Evolutionary conservation across 306 rosid genomes (phyloP).

Genomic region (Pyrus betulifolia): DNA sequence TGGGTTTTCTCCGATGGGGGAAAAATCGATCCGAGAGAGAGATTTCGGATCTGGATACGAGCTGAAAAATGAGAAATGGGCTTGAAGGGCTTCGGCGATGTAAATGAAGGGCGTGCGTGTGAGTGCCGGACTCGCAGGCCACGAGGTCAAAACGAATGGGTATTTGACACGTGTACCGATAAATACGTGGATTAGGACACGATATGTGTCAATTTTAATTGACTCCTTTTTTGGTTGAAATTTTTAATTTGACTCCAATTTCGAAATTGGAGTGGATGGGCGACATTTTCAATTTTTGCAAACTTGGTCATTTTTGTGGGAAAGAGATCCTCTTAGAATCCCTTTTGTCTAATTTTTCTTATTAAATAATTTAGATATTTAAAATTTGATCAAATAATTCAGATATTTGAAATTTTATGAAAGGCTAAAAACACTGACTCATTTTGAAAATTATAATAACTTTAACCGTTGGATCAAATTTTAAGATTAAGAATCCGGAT

Average conservation of each 20-base stretch:
- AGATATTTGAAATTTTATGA: too few relatives aligned
- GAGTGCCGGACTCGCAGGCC: not conserved
- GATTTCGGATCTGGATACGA: conserved; percentile 1
- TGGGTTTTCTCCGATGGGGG: not conserved
- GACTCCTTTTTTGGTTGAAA: not conserved
- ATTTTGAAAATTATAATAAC: too few relatives aligned
- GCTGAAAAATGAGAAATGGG: not conserved
- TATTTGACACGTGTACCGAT: not conserved
- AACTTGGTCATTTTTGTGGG: not conserved
- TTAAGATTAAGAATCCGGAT: fast-evolving
- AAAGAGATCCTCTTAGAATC: fast-evolving
- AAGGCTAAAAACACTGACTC: fast-evolving
- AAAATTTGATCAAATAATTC: too few relatives aligned
- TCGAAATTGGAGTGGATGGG: not conserved
- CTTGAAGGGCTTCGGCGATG: not conserved
- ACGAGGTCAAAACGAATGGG: conserved; percentile 7
- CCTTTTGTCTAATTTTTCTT: fast-evolving
- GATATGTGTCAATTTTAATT: not conserved
- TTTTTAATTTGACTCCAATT: not conserved
- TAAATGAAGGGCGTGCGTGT: not conserved
- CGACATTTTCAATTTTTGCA: not conserved
- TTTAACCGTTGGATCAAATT: too few relatives aligned
- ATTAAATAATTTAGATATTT: too few relatives aligned
- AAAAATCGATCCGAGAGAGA: not conserved
- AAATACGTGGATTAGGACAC: conserved; percentile 2